A percentile compares a stretch with the other conserved stretches of the same genome.
Conservation (phyloP, 2,329 filamentous ascomycete genomes). For the Claviceps humidiphila region DNA sequence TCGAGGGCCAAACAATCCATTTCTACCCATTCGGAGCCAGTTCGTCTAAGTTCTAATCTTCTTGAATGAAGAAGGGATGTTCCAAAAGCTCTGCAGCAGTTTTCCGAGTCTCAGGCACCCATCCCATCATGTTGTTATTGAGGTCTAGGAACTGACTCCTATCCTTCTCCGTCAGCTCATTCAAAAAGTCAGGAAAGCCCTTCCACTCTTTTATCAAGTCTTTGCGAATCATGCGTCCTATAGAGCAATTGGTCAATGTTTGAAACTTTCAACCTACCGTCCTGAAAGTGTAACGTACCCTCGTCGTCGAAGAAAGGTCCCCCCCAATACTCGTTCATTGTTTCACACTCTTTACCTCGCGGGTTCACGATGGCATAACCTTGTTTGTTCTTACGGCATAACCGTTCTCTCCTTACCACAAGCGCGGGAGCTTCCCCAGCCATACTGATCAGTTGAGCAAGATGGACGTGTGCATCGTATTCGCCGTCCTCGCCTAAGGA, state of each 20-base stretch:
- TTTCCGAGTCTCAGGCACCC: conserved; percentile 13
- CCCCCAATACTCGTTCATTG: conserved; percentile 11
- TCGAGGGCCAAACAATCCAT: too few relatives aligned
- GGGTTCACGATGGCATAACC: not conserved
- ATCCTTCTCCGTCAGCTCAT: conserved; percentile 9
- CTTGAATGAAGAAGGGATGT: conserved; percentile 9
- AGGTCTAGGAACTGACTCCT: conserved; percentile 13
- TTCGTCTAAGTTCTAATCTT: too few relatives aligned
- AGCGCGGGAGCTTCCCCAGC: conserved; percentile 8
- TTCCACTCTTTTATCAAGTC: conserved; percentile 6
- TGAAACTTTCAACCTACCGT: too few relatives aligned
- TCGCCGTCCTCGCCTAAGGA: conserved; percentile 10
- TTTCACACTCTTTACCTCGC: not conserved
- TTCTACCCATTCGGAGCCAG: too few relatives aligned
- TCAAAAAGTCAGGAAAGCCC: conserved; percentile 8
- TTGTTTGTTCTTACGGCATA: conserved; percentile 5
- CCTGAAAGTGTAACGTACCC: not conserved
- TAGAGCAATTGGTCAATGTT: not conserved
- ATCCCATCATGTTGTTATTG: conserved; percentile 12
- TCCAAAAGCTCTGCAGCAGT: conserved; percentile 12
- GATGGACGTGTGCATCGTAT: conserved; percentile 12
- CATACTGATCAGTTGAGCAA: conserved; percentile 11
- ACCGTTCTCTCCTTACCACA: conserved; percentile 7
- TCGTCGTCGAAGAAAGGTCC: conserved; percentile 10
- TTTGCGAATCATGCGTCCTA: conserved; percentile 6